phyloP scores from a whole-genome alignment of 768 basidiomycete species.

The Trametes coccinea region DNA sequence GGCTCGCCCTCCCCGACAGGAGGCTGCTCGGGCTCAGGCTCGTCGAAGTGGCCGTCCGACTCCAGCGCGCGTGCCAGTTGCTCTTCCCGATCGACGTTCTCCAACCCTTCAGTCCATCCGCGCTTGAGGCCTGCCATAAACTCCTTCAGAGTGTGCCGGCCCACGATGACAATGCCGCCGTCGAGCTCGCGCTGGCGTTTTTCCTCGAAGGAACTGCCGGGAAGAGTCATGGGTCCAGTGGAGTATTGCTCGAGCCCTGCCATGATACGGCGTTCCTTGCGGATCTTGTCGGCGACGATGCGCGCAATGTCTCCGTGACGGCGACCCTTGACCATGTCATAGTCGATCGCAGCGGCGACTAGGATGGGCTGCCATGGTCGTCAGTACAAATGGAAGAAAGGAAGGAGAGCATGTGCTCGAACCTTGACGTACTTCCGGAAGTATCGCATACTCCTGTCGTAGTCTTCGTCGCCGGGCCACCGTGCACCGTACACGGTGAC shows the following conservation, averaged over 20 bases:
- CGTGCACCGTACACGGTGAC: constrained; percentile 85
- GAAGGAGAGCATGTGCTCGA: constrained; percentile 31
- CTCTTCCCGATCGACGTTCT: constrained; percentile 72
- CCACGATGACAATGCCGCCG: constrained; percentile 86
- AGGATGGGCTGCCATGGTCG: constrained; percentile 71
- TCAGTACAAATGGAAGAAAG: constrained; percentile 15
- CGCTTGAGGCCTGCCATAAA: constrained; percentile 83
- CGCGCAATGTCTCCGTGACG: constrained; percentile 85
- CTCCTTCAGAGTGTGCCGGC: constrained; percentile 91
- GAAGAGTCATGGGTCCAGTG: constrained; percentile 44
- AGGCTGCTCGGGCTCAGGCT: constrained; percentile 44
- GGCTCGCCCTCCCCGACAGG: constrained; percentile 39
- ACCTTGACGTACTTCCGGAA: constrained; percentile 99
- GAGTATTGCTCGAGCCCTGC: constrained; percentile 61
- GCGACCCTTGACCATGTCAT: constrained; percentile 77
- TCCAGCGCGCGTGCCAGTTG: constrained; percentile 64
- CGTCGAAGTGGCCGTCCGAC: constrained; percentile 78
- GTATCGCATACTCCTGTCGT: constrained; percentile 78
- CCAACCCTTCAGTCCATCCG: constrained; percentile 80
- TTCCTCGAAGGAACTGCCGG: constrained; percentile 53
- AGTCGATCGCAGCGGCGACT: constrained; percentile 93
- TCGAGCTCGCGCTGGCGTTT: constrained; percentile 60
- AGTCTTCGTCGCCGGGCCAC: constrained; percentile 96
- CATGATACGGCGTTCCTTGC: constrained; percentile 64
- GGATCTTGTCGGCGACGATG: constrained; percentile 71